Evolutionary conservation across 352 stramenopile species (phyloP), one percentile per base, ranked within the genome.

Genomic region (Pythium volutum): DNA sequence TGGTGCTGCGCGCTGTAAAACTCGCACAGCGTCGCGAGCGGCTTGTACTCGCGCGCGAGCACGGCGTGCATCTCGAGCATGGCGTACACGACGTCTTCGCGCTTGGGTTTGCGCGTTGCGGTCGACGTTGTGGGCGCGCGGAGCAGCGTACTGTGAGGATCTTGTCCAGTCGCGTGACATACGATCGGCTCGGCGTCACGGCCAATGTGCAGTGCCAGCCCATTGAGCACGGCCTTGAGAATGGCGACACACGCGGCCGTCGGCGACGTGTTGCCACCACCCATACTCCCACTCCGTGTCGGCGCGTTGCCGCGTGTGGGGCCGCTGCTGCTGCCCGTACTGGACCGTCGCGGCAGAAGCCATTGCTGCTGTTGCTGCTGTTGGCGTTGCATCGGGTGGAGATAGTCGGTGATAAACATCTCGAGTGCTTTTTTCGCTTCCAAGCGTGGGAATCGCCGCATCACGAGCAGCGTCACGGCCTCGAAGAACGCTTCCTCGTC

Each of bases 41-140:
- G 75, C n/a, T 82, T 85, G 55, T 85, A 76, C 34, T 93, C 81
- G 4, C 81, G 76, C 22, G 68, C 78, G 3, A 93, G 53, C 12
- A 91, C 69, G 14, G 57, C 62, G 25, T 80, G 77, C 84, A 91
- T 93, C 57, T 91, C 84, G 26, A 91, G 60, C 76, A 93, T 91
- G 4, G 84, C 83, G 36, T 80, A 87, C 5, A 93, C 62, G 5
- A 90, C 70, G 29, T 89, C 75, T 46, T 89, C 80, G 0, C 75
- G 74, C 51, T 69, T 78, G 16, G 66, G 62, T 27, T 65, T 83
- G 22, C 67, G 7, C 42, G 45, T 63, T 38, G 3, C 54, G 46
- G 10, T 20, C 38, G 3, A 25, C 1, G 41, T 46, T 54, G 52
- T 34, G 55, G 56, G n/a, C n/a, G n/a, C n/a, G n/a, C n/a, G n/a